These are phyloP conservation scores for Apocynum venetum DNA, from an alignment of 257 asterid genomes.

Conservation along the genomic window DNA sequence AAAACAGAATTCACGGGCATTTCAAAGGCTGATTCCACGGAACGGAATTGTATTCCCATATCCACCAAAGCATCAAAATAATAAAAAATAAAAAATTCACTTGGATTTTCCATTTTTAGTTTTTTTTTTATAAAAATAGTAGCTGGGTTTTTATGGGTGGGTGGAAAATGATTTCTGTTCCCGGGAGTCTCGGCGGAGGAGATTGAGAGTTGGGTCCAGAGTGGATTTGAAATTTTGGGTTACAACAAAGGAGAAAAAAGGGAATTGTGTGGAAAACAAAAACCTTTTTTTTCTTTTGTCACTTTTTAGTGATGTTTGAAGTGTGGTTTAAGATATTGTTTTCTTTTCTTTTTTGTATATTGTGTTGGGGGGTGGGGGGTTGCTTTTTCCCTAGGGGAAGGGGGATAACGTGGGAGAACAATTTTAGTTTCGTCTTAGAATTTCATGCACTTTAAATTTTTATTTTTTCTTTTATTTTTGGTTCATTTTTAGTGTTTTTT, in stretches of 20 bases:
- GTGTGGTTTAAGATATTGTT: constrained; percentile 29
- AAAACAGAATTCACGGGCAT: constrained; percentile 47
- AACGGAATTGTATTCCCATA: constrained; percentile 26
- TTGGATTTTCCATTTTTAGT: background rate
- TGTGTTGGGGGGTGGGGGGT: too few species aligned
- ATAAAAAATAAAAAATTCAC: background rate
- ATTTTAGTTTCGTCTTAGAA: too few species aligned
- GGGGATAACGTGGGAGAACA: too few species aligned
- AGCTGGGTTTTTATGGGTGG: background rate
- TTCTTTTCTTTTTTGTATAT: background rate
- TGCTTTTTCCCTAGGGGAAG: too few species aligned
- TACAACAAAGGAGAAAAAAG: background rate
- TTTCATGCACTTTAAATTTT: too few species aligned
- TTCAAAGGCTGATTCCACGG: constrained; percentile 34
- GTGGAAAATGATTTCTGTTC: constrained; percentile 28
- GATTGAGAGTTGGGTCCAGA: constrained; percentile 30
- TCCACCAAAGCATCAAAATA: background rate
- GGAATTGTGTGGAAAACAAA: constrained; percentile 1
- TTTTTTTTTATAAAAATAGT: background rate
- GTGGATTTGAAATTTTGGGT: constrained; percentile 15
- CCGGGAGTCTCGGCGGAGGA: constrained; percentile 76
- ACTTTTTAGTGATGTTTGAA: constrained; percentile 1
- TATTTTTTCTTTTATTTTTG: too few species aligned
- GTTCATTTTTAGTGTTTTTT: too few species aligned
- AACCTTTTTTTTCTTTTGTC: background rate